These are phyloP conservation scores for Marchantia paleacea DNA, from an alignment of 225 moss, liverwort and hornwort species.

Conservation along the genomic window DNA sequence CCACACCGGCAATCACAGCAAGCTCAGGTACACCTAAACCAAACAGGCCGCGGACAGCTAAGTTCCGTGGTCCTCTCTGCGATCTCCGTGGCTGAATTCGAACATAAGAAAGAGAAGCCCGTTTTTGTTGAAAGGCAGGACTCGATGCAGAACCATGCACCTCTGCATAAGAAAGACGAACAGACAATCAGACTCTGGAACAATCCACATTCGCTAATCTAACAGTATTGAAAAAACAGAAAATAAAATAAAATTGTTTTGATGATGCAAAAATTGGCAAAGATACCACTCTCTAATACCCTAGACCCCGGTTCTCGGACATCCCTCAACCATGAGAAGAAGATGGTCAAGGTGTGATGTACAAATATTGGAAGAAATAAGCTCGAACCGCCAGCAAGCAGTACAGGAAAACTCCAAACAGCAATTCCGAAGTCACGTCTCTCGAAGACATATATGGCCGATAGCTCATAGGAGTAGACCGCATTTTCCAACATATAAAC, in stretches of 20 bases:
- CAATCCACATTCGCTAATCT: not conserved
- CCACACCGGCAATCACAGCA: slow-evolving; percentile 78
- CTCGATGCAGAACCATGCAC: slow-evolving; percentile 32
- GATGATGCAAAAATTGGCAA: not conserved
- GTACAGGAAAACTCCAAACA: too few species aligned
- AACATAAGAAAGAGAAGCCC: not conserved
- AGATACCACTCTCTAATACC: not conserved
- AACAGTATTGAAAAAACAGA: not conserved
- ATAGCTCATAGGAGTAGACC: not conserved
- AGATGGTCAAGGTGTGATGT: too few species aligned
- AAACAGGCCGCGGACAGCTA: slow-evolving; percentile 60
- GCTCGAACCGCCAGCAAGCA: too few species aligned
- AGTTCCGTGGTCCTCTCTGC: slow-evolving; percentile 28
- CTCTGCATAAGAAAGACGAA: slow-evolving; percentile 1
- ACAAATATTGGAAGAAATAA: too few species aligned
- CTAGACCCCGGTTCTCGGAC: not conserved
- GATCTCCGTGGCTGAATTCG: slow-evolving; percentile 13
- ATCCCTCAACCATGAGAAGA: too few species aligned
- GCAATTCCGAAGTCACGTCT: too few species aligned
- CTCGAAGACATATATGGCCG: not conserved
- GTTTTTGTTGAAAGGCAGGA: slow-evolving; percentile 18
- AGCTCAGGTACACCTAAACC: slow-evolving; percentile 88
- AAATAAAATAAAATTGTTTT: too few species aligned
- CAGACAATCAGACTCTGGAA: not conserved
- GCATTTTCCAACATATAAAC: not conserved